Evolutionary conservation across 805 yeast genomes (phyloP).

Genomic region (Zygosaccharomyces bisporus): DNA sequence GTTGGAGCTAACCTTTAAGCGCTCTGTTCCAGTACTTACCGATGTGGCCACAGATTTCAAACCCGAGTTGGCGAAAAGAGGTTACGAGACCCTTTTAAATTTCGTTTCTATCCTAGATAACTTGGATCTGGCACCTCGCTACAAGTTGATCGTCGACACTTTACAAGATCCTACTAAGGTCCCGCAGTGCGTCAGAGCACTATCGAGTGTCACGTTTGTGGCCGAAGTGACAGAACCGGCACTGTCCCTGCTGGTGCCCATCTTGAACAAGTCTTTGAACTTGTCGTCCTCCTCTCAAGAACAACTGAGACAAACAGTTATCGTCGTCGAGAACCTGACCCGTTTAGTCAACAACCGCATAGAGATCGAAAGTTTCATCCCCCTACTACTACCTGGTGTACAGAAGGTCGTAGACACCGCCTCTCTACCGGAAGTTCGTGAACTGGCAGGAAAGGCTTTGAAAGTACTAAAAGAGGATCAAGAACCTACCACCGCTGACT

Average conservation of each 20-base stretch:
- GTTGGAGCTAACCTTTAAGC: conserved; percentile 74
- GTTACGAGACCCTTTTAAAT: conserved; percentile 61
- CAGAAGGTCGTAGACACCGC: conserved; percentile 85
- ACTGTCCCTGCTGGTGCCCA: conserved; percentile 84
- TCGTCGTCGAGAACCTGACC: conserved; percentile 92
- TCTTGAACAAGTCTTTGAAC: conserved; percentile 81
- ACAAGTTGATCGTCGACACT: conserved; percentile 79
- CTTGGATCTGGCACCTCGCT: conserved; percentile 84
- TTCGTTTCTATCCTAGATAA: conserved; percentile 85
- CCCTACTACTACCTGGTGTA: conserved; percentile 86
- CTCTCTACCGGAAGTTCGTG: conserved; percentile 94
- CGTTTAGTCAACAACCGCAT: conserved; percentile 90
- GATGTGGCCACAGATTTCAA: conserved; percentile 93
- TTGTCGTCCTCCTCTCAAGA: conserved; percentile 86
- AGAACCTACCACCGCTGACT: conserved; percentile 45
- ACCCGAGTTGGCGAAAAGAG: conserved; percentile 89
- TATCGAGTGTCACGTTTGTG: conserved; percentile 92
- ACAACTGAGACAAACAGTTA: conserved; percentile 93
- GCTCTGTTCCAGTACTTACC: conserved; percentile 77
- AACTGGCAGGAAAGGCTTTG: conserved; percentile 82
- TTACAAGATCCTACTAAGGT: conserved; percentile 87
- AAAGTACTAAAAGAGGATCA: conserved; percentile 79
- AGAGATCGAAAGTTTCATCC: conserved; percentile 85
- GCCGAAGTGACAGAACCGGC: conserved; percentile 99
- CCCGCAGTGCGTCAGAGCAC: conserved; percentile 80